phyloP scores from a whole-genome alignment of 1,284 basidiomycete genomes.

The Sphaerobolus stellatus region DNA sequence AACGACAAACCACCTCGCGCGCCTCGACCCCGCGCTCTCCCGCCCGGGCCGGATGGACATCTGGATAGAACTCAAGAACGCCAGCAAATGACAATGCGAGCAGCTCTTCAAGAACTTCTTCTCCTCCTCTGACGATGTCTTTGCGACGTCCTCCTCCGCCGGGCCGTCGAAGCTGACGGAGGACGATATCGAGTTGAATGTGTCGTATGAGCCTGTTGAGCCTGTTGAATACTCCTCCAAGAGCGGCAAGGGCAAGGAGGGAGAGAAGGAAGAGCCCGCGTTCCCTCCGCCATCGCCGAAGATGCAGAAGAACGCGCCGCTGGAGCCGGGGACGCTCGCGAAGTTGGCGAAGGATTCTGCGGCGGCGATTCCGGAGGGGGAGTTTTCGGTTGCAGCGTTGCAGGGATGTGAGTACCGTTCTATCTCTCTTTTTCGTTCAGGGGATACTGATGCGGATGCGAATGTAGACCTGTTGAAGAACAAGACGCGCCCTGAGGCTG shows the following conservation, averaged over 20 bases:
- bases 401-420: slow-evolving; percentile 75
- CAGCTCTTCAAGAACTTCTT: slow-evolving; percentile 28
- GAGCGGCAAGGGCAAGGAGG: slow-evolving; percentile 37
- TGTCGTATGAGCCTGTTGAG: slow-evolving; percentile 21
- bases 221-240: no score
- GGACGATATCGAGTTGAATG: slow-evolving; percentile 26
- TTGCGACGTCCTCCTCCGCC: slow-evolving; percentile 2
- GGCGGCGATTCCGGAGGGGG: slow-evolving; percentile 71
- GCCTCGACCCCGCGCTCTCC: slow-evolving; percentile 28
- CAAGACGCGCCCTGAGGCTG: slow-evolving; percentile 73
- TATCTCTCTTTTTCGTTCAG: not conserved
- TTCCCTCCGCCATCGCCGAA: slow-evolving; percentile 65
- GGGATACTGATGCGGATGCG: not conserved
- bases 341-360: slow-evolving; percentile 71
- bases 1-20: slow-evolving; percentile 25
- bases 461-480: slow-evolving; percentile 69
- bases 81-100: slow-evolving; percentile 22
- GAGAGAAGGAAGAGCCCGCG: slow-evolving; percentile 56
- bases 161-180: slow-evolving; percentile 17
- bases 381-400: slow-evolving; percentile 81
- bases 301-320: slow-evolving; percentile 54
- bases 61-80: slow-evolving; percentile 25
- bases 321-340: slow-evolving; percentile 60
- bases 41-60: slow-evolving; percentile 29
- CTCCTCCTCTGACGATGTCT: slow-evolving; percentile 12